Evolutionary conservation across 2,329 filamentous ascomycete species (phyloP).

Genomic region (Xylariaceae sp.): DNA sequence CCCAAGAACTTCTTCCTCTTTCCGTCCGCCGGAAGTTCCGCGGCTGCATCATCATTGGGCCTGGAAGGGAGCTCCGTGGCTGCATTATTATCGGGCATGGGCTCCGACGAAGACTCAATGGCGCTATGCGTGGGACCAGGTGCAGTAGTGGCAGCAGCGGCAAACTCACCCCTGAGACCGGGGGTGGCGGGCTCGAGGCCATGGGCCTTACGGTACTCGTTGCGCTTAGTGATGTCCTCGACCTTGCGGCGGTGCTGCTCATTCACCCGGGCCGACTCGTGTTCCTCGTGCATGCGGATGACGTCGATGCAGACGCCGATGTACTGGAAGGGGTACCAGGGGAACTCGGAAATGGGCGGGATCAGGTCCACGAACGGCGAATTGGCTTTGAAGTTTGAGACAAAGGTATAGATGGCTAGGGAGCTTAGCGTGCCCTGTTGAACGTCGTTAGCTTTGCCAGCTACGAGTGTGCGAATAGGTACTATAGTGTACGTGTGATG

Average conservation of each 20-base stretch:
- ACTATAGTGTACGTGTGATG: neutral
- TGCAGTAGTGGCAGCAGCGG: constrained; percentile 16
- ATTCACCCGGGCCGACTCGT: constrained; percentile 60
- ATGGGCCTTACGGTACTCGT: constrained; percentile 79
- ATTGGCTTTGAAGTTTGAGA: constrained; percentile 69
- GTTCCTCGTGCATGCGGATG: constrained; percentile 68
- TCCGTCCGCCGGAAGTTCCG: constrained; percentile 20
- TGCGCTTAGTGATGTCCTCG: constrained; percentile 83
- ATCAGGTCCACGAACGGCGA: constrained; percentile 78
- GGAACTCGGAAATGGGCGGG: constrained; percentile 62
- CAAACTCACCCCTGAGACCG: constrained; percentile 24
- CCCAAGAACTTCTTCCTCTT: constrained; percentile 78
- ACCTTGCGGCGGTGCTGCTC: constrained; percentile 68
- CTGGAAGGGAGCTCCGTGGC: neutral
- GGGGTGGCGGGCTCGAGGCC: constrained; percentile 53
- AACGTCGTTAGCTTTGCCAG: constrained; percentile 5
- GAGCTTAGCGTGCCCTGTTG: constrained; percentile 57
- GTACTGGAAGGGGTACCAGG: constrained; percentile 64
- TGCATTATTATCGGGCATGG: neutral
- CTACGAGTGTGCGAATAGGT: neutral
- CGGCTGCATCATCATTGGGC: neutral
- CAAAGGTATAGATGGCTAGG: constrained; percentile 67
- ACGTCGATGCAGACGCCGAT: constrained; percentile 62
- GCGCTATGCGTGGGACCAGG: constrained; percentile 4
- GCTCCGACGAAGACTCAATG: constrained; percentile 7